Percentiles rank a stretch among this genome's conserved stretches.
These are phyloP conservation scores for Yamadazyma laniorum DNA, from an alignment of 805 yeast genomes.

Conservation along the genomic window DNA sequence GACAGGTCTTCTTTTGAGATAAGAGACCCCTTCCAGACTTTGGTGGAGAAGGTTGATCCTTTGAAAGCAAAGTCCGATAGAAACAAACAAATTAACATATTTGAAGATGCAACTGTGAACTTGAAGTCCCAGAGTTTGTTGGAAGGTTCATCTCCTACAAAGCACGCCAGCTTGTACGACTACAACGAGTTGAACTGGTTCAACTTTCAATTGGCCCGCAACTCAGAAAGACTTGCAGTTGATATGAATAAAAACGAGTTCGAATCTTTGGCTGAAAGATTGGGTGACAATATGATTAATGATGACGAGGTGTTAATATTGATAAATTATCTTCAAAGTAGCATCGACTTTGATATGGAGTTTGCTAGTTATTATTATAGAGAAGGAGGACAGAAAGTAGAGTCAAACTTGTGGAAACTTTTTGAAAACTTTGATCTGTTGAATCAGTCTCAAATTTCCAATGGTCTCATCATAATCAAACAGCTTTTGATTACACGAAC, in stretches of 20 bases:
- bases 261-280: conserved; percentile 3
- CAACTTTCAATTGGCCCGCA: conserved; percentile 32
- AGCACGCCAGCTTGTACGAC: conserved; percentile 21
- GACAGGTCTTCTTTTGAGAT: conserved; percentile 10
- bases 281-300: conserved; percentile 8
- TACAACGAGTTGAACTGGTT: conserved; percentile 39
- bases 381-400: conserved; percentile 18
- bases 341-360: conserved; percentile 14
- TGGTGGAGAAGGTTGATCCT: conserved; percentile 44
- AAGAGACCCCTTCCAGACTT: conserved; percentile 26
- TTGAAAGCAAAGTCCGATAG: conserved; percentile 32
- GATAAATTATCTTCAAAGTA: conserved; percentile 18
- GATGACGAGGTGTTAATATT: conserved; percentile 7
- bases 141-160: background rate
- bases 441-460: conserved; percentile 16
- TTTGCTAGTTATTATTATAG: conserved; percentile 16
- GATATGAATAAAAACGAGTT: conserved; percentile 8
- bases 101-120: conserved; percentile 42
- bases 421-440: conserved; percentile 7
- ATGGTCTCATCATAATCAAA: conserved; percentile 36
- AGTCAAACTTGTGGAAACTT: conserved; percentile 18
- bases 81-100: conserved; percentile 38
- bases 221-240: conserved; percentile 7
- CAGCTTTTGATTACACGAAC: conserved; percentile 31
- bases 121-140: conserved; percentile 10